Conservation (phyloP, 2,329 filamentous ascomycete genomes). For the Paracoccidioides lutzii region DNA sequence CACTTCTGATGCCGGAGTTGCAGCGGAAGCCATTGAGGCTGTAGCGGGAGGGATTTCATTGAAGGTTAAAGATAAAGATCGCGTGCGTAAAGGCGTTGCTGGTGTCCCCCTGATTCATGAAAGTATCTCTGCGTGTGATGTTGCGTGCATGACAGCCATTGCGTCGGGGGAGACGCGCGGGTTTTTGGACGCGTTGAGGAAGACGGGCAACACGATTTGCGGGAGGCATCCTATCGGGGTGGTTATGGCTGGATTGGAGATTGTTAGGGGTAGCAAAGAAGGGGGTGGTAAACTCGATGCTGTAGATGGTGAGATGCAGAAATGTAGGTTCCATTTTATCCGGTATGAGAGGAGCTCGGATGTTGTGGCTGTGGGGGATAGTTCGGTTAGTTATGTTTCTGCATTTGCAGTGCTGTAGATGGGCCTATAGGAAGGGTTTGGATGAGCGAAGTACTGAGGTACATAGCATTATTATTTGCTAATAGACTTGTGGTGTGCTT, state of each 20-base stretch:
- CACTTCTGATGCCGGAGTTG: conserved; percentile 14
- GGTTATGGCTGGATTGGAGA: conserved; percentile 75
- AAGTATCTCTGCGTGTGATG: conserved; percentile 69
- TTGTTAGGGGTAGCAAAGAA: conserved; percentile 25
- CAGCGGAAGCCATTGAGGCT: conserved; percentile 18
- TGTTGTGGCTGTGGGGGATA: conserved; percentile 54
- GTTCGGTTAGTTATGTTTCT: conserved; percentile 89
- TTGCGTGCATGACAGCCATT: conserved; percentile 71
- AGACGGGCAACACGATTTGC: conserved; percentile 84
- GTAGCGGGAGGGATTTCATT: conserved; percentile 20
- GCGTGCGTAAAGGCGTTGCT: conserved; percentile 18
- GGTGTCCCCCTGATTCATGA: conserved; percentile 55
- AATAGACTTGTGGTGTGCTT: too few relatives aligned
- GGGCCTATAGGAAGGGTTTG: neutral
- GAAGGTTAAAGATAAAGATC: conserved; percentile 22
- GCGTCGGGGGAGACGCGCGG: conserved; percentile 57
- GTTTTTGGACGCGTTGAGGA: conserved; percentile 56
- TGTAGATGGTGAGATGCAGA: conserved; percentile 13
- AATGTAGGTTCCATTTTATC: conserved; percentile 60
- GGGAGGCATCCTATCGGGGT: conserved; percentile 91
- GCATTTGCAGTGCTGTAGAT: conserved; percentile 64
- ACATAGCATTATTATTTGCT: too few relatives aligned
- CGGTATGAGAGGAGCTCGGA: conserved; percentile 78
- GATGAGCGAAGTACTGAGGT: too few relatives aligned
- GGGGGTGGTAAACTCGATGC: conserved; percentile 11